A percentile compares a stretch with the other conserved stretches of the same genome.
Evolutionary conservation across 768 basidiomycete genomes (phyloP).

Genomic region (Cytidiella melzeri): DNA sequence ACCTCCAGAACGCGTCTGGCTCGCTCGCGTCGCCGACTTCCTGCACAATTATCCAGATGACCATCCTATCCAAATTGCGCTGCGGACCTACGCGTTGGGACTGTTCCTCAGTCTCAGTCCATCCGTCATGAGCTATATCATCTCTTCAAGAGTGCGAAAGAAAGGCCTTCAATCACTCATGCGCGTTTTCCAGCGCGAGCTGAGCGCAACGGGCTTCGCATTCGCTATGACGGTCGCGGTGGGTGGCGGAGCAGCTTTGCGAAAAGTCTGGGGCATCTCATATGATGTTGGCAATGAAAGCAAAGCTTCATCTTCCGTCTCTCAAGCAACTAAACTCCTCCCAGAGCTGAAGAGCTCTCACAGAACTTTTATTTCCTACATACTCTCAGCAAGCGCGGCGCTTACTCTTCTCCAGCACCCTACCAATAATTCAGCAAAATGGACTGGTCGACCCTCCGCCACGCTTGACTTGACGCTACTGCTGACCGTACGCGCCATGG

Average conservation of each 20-base stretch:
- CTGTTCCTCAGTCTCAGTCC: constrained; percentile 66
- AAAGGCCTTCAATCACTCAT: constrained; percentile 22
- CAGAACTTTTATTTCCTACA: constrained; percentile 54
- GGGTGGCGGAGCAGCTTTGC: constrained; percentile 57
- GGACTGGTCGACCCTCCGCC: constrained; percentile 32
- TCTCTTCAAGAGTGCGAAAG: constrained; percentile 23
- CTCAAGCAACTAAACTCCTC: constrained; percentile 12
- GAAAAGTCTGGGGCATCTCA: constrained; percentile 11
- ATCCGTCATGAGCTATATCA: constrained; percentile 47
- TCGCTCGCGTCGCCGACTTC: constrained; percentile 14
- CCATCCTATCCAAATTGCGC: constrained; percentile 52
- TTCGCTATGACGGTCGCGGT: constrained; percentile 59
- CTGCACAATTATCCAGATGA: constrained; percentile 20
- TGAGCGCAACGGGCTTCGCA: constrained; percentile 60
- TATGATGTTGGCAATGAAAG: constrained; percentile 4
- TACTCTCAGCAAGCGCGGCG: constrained; percentile 50
- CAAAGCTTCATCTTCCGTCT: background rate
- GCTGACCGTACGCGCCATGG: constrained; percentile 63
- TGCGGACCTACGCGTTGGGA: constrained; percentile 63
- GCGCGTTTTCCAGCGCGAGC: constrained; percentile 47
- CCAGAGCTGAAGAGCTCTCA: constrained; percentile 31
- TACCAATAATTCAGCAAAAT: constrained; percentile 7
- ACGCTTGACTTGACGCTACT: constrained; percentile 68
- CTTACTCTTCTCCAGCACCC: constrained; percentile 52
- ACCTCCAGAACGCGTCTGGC: constrained; percentile 3